These are phyloP conservation scores for Saturnispora serradocipensis DNA, from an alignment of 805 yeast genomes.

Conservation along the genomic window DNA sequence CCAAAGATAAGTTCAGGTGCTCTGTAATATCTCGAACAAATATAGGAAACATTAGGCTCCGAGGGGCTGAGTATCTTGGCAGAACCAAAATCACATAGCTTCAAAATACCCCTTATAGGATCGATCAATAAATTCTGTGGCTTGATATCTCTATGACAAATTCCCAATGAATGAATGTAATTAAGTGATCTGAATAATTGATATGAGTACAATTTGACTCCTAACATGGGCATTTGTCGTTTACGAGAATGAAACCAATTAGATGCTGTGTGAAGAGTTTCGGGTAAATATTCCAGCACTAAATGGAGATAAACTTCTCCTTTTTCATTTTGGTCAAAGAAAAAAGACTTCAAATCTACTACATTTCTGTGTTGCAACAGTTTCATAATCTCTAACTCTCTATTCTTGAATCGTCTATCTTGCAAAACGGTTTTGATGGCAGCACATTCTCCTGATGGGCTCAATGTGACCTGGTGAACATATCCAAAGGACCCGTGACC, in stretches of 20 bases:
- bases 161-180: slow-evolving; percentile 66
- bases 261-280: slow-evolving; percentile 83
- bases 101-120: slow-evolving; percentile 74
- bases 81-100: slow-evolving; percentile 92
- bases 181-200: slow-evolving; percentile 70
- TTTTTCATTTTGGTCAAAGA: slow-evolving; percentile 55
- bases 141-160: slow-evolving; percentile 89
- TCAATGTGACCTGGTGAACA: slow-evolving; percentile 79
- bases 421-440: slow-evolving; percentile 96
- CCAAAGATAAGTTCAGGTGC: slow-evolving; percentile 98
- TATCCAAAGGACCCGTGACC: slow-evolving; percentile 99
- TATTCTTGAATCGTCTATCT: slow-evolving; percentile 85
- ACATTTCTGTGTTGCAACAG: slow-evolving; percentile 77
- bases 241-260: slow-evolving; percentile 74
- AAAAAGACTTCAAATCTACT: slow-evolving; percentile 79
- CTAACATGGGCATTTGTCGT: slow-evolving; percentile 77
- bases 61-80: slow-evolving; percentile 84
- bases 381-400: slow-evolving; percentile 95
- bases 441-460: slow-evolving; percentile 67
- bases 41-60: slow-evolving; percentile 93
- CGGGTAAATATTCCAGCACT: slow-evolving; percentile 91
- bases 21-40: slow-evolving; percentile 91
- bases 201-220: slow-evolving; percentile 76
- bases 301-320: slow-evolving; percentile 81
- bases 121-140: slow-evolving; percentile 85